Conservation (phyloP, 1,284 basidiomycete species). For the Ustilago sp. region DNA sequence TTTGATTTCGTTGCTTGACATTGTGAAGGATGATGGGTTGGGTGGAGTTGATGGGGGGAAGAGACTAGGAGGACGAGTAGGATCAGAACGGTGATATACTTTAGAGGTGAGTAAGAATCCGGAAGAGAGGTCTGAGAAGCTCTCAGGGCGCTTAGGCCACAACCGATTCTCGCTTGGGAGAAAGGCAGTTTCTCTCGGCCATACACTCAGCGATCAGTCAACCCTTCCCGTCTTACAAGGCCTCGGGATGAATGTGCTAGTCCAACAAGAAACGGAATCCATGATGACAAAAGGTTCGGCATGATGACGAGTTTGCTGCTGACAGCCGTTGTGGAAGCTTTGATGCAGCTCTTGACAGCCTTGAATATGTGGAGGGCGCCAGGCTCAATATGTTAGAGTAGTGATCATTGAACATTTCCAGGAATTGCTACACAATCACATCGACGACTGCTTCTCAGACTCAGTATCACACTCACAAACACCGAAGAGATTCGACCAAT, state of each 20-base stretch:
- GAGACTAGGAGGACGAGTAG: no score
- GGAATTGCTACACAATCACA: neutral
- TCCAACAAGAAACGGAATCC: neutral
- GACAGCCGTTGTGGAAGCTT: neutral
- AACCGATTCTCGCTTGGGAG: neutral
- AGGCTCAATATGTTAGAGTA: neutral
- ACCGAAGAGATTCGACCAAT: neutral
- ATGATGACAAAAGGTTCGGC: conserved; percentile 5
- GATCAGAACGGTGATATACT: no score
- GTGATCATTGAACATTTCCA: no score
- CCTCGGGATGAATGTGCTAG: neutral
- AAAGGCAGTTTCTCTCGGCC: neutral
- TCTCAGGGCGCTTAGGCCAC: neutral
- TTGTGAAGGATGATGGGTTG: conserved; percentile 9
- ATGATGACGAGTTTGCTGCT: conserved; percentile 4
- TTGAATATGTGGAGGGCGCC: conserved; percentile 3
- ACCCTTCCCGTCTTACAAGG: neutral
- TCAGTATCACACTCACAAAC: no score
- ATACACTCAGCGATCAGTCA: neutral
- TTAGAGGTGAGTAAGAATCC: no score
- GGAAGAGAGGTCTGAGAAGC: neutral
- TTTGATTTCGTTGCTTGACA: conserved; percentile 48
- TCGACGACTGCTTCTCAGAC: neutral
- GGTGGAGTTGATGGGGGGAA: neutral
- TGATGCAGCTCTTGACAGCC: neutral